Evolutionary conservation across 129 eudicot species (phyloP).

Genomic region (Pittosporum tobira): DNA sequence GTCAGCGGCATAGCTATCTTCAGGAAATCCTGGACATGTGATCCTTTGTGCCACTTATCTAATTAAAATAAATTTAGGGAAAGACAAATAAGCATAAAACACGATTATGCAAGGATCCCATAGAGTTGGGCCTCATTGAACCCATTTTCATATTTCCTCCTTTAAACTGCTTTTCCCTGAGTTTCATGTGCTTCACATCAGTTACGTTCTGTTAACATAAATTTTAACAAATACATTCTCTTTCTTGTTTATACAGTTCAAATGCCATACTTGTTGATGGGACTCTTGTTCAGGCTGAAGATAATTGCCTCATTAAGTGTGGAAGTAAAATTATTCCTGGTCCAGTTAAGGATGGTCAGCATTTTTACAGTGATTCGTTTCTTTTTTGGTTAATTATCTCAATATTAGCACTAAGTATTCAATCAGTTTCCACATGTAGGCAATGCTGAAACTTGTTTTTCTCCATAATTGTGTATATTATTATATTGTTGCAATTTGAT

Average conservation of each 20-base stretch:
- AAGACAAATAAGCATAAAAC: too few species aligned
- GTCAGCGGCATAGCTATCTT: too few species aligned
- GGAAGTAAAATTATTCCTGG: conserved; percentile 82
- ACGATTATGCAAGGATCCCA: too few species aligned
- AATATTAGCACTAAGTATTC: neutral
- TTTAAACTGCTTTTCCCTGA: neutral
- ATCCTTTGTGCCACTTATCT: too few species aligned
- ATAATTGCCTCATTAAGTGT: conserved; percentile 46
- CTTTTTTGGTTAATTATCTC: neutral
- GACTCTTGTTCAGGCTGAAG: conserved; percentile 41
- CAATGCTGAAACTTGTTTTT: neutral
- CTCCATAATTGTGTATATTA: neutral
- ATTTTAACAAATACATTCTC: neutral
- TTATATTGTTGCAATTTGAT: neutral
- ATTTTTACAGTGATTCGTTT: neutral
- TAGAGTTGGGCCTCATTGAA: neutral
- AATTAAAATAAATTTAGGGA: too few species aligned
- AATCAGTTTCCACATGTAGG: neutral
- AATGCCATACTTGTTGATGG: conserved; percentile 57
- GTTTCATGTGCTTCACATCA: neutral
- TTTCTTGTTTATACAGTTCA: conserved; percentile 34
- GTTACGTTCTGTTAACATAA: neutral
- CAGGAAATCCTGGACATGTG: too few species aligned
- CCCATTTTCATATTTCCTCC: neutral
- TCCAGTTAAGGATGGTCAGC: conserved; percentile 47